Conservation (phyloP, 2,329 filamentous ascomycete species). For the Sordariomycetes sp. region DNA sequence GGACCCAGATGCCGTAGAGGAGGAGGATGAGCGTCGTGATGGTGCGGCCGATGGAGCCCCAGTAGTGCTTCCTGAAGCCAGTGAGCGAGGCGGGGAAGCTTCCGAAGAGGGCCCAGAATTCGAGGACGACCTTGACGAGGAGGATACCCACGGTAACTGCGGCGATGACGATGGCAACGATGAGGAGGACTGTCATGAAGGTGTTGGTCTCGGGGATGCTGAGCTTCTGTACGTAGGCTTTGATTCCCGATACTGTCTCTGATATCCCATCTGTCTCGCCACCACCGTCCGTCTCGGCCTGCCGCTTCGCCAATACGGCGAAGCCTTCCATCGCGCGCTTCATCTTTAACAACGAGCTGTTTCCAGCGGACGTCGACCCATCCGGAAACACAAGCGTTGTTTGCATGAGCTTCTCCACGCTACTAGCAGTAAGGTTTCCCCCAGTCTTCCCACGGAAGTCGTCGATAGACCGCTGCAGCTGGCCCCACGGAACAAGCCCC, state of each 20-base stretch:
- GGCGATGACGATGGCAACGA: conserved; percentile 79
- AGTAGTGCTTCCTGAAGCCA: conserved; percentile 91
- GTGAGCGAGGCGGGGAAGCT: conserved; percentile 68
- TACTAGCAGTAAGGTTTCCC: conserved; percentile 74
- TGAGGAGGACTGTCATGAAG: conserved; percentile 87
- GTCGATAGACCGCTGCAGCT: conserved; percentile 73
- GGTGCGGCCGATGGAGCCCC: conserved; percentile 79
- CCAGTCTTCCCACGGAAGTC: conserved; percentile 68
- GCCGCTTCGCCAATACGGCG: conserved; percentile 37
- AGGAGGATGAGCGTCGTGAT: conserved; percentile 84
- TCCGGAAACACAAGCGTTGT: conserved; percentile 61
- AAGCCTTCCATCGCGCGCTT: conserved; percentile 41
- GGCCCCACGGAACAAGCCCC: conserved; percentile 70
- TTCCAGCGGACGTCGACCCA: conserved; percentile 31
- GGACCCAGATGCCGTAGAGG: conserved; percentile 86
- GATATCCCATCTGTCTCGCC: conserved; percentile 20
- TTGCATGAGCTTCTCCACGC: conserved; percentile 60
- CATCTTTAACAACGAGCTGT: conserved; percentile 24
- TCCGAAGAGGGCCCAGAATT: conserved; percentile 81
- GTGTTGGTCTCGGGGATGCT: conserved; percentile 79
- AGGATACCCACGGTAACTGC: conserved; percentile 76
- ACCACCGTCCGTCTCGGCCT: conserved; percentile 23
- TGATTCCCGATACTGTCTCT: conserved; percentile 56
- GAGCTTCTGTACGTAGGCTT: conserved; percentile 72
- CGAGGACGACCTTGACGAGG: conserved; percentile 81